A percentile compares a stretch with the other conserved stretches of the same genome.
Conservation (phyloP, 108 stramenopile species). For the Seminavis robusta region DNA sequence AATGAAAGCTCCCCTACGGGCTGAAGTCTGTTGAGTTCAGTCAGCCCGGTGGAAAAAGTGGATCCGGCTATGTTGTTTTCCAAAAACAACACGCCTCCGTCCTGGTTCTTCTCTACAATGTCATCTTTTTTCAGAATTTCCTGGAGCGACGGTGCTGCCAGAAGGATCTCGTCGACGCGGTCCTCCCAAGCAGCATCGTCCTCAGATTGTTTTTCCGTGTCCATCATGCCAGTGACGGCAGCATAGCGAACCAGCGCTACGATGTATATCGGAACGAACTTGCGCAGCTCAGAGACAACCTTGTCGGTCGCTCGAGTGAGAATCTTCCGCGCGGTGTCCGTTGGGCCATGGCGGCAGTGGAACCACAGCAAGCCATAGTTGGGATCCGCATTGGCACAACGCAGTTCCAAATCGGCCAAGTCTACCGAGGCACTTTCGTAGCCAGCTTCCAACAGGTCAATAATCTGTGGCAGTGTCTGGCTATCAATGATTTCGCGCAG, state of each 20-base stretch:
- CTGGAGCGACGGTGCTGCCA: conserved; percentile 41
- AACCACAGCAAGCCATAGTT: conserved; percentile 97
- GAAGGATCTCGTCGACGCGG: conserved; percentile 32
- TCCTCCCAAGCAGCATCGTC: conserved; percentile 32
- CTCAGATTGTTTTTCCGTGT: conserved; percentile 15
- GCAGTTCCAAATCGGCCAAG: conserved; percentile 51
- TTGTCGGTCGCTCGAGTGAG: conserved; percentile 49
- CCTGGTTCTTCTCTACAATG: conserved; percentile 3
- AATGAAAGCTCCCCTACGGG: conserved; percentile 42
- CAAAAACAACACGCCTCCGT: conserved; percentile 26
- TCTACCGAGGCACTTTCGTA: conserved; percentile 3
- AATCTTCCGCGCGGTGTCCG: conserved; percentile 77
- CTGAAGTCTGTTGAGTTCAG: conserved; percentile 35
- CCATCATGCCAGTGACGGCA: conserved; percentile 39
- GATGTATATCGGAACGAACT: conserved; percentile 58
- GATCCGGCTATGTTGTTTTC: conserved; percentile 39
- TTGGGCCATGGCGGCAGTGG: conserved; percentile 76
- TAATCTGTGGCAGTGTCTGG: background rate
- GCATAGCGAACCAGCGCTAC: conserved; percentile 60
- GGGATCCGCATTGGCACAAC: conserved; percentile 94
- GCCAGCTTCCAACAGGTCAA: background rate
- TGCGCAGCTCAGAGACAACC: conserved; percentile 44
- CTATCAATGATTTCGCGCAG: background rate
- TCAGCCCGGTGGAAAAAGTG: conserved; percentile 60
- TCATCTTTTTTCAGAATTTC: conserved; percentile 26